phyloP scores from a whole-genome alignment of 2,329 filamentous ascomycete genomes.

The Cladosporium sp. region DNA sequence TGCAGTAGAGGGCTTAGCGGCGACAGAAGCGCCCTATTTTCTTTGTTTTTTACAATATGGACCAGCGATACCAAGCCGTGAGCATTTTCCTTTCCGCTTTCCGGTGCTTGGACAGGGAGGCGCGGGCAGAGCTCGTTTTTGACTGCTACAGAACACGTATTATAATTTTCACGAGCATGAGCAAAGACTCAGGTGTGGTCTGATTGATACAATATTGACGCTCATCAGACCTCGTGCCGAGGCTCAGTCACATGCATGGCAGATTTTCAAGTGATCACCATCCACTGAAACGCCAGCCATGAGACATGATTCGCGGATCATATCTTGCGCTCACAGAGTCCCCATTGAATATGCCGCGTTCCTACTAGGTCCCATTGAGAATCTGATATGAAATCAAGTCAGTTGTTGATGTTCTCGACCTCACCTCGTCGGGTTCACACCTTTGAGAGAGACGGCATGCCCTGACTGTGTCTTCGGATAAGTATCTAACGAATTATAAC shows the following conservation, averaged over 20 bases:
- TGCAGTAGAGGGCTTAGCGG: conserved; percentile 6
- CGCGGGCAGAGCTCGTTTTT: conserved; percentile 9
- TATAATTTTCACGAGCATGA: conserved; percentile 14
- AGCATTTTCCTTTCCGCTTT: conserved; percentile 15
- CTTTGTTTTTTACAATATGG: conserved; percentile 17
- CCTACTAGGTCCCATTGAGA: not conserved
- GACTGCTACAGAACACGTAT: conserved; percentile 18
- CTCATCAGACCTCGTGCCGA: not conserved
- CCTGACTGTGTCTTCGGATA: not conserved
- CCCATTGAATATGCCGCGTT: not conserved
- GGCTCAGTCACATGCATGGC: not conserved
- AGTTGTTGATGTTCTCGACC: not conserved
- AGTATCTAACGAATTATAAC: no score
- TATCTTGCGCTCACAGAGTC: not conserved
- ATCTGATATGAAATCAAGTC: not conserved
- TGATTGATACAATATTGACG: not conserved
- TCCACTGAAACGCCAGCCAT: not conserved
- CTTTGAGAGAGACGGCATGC: not conserved
- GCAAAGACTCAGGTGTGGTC: not conserved
- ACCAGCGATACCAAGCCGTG: conserved; percentile 20
- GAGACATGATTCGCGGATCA: not conserved
- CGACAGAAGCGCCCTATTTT: conserved; percentile 14
- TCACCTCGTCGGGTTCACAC: not conserved
- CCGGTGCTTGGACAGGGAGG: conserved; percentile 7
- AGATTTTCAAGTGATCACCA: not conserved